These are phyloP conservation scores for Hippophae gyantsensis DNA, from an alignment of 306 rosid genomes.

Conservation along the genomic window DNA sequence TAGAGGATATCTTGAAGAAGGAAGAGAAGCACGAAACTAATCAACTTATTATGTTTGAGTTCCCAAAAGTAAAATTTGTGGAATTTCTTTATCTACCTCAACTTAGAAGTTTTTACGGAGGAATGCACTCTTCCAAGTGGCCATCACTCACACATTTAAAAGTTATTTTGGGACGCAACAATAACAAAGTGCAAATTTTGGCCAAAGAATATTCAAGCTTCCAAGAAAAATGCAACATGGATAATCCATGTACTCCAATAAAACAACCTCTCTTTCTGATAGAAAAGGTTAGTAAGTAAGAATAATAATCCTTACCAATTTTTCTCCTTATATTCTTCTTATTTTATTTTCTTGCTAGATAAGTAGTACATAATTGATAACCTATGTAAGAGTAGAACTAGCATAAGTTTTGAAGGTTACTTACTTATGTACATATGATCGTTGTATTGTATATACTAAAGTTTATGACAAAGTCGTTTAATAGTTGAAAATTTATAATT, in stretches of 20 bases:
- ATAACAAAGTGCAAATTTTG: neutral
- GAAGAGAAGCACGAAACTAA: neutral
- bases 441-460: too few species aligned
- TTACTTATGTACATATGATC: too few species aligned
- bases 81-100: neutral
- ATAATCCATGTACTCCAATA: neutral
- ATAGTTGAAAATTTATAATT: too few species aligned
- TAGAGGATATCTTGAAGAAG: conserved; percentile 13
- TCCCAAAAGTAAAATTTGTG: neutral
- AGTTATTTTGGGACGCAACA: accelerated
- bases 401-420: too few species aligned
- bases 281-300: conserved; percentile 3
- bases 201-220: neutral
- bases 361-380: too few species aligned
- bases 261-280: neutral
- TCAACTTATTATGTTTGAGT: neutral
- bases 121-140: conserved; percentile 11
- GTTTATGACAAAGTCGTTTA: too few species aligned
- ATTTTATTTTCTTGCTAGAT: too few species aligned
- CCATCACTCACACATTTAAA: neutral
- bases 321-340: too few species aligned
- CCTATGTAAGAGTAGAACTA: too few species aligned
- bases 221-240: neutral
- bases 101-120: conserved; percentile 11
- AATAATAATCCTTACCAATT: too few species aligned